These are phyloP conservation scores for Dryadomyces quercus-mongolicae DNA, from an alignment of 2,329 filamentous ascomycete species.

Conservation along the genomic window DNA sequence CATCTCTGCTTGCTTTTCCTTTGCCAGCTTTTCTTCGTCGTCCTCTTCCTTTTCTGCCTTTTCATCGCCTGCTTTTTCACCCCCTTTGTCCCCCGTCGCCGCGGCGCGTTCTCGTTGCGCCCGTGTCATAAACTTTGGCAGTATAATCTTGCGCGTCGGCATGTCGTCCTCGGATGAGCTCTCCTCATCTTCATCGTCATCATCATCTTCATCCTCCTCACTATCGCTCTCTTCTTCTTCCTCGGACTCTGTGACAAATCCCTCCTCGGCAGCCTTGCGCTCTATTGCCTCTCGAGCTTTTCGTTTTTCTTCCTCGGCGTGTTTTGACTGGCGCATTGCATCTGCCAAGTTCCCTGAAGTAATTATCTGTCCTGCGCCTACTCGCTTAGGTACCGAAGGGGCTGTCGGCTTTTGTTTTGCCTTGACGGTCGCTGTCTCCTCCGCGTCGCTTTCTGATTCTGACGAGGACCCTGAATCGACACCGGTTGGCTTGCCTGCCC, in stretches of 20 bases:
- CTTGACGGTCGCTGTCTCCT: conserved; percentile 22
- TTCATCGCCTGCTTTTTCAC: conserved; percentile 11
- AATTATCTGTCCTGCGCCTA: conserved; percentile 44
- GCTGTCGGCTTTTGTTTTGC: conserved; percentile 10
- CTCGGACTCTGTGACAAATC: conserved; percentile 48
- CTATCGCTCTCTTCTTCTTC: conserved; percentile 28
- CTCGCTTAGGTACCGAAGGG: conserved; percentile 36
- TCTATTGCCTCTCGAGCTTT: conserved; percentile 29
- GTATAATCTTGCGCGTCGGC: conserved; percentile 46
- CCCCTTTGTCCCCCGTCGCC: conserved; percentile 19
- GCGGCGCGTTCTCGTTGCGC: conserved; percentile 30
- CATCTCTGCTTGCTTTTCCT: conserved; percentile 54
- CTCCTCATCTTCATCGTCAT: conserved; percentile 23
- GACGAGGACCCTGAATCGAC: conserved; percentile 37
- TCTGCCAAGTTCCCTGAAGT: conserved; percentile 9
- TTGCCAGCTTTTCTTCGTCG: conserved; percentile 29
- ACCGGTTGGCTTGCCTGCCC: conserved; percentile 65
- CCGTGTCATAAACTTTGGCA: conserved; percentile 53
- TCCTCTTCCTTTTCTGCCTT: conserved; percentile 22
- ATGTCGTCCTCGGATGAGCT: conserved; percentile 42
- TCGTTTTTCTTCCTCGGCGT: conserved; percentile 33
- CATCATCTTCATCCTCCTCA: conserved; percentile 32
- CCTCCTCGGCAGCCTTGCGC: conserved; percentile 42
- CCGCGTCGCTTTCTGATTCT: conserved; percentile 26
- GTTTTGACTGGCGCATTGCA: conserved; percentile 21